Evolutionary conservation across 257 asterid genomes (phyloP), one percentile per base, ranked within the genome.

Genomic region (Echites panduratus): DNA sequence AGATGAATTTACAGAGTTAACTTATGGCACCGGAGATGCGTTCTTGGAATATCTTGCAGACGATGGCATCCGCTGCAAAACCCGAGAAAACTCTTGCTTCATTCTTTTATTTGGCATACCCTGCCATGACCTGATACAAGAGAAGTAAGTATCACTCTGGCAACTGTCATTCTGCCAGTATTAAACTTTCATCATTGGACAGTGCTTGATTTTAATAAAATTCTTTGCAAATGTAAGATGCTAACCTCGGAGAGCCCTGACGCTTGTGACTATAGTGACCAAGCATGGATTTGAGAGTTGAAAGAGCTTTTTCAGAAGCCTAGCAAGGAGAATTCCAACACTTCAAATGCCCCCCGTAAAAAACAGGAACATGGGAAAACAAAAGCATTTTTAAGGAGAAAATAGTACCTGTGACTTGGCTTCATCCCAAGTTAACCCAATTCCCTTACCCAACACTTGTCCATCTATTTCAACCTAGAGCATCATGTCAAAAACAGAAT

Each of bases 271-370:
- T 77, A 76, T 78, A 79, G 75, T 79, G 92, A 74, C 85, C 88
- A 9, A 79, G 82, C 86, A 75, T 88, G 79, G 96, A 79, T 77
- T 85, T 87, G 84, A 95, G 77, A 79, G 90, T 82, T 69, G 82
- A 91, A 75, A 92, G 89, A 77, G 99, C 99, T 77, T 82, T 87
- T 68, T 90, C 99, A 78, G 98, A 95, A 82, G 99, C 99, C 99
- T 92, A 79, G 63, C 64, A 64, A 59, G 65, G 65, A 67, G 17
- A 64, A 20, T 65, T 57, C 80, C 68, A 32, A 29, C 52, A 62
- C 74, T 70, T 47, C 72, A 69, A 68, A 35, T 41, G 43, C 7
- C 13, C 17, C n/a, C n/a, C n/a, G n/a, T n/a, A n/a, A n/a, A n/a
- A n/a, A n/a, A n/a, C n/a, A n/a, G n/a, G n/a, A n/a, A n/a, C n/a